Evolutionary conservation across 495 filamentous ascomycete species (phyloP), one percentile per base, ranked within the genome.

Genomic region (Penicillium waksmanii): DNA sequence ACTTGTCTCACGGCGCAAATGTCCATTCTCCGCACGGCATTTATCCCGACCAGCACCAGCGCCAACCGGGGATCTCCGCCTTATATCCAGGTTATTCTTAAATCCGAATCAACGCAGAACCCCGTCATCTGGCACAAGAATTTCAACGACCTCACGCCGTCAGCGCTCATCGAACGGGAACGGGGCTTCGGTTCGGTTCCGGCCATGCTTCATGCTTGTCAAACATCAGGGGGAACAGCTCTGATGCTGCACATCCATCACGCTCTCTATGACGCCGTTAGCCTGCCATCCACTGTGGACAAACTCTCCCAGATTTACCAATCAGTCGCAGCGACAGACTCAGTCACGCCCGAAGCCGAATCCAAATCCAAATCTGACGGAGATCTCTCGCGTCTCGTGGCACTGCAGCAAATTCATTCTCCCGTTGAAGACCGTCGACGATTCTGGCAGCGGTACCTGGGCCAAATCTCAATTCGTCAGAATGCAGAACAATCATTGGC

Each of bases 251-350:
- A 70, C n/a, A 69, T 76, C 17, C 73, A 76, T 52, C 73, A 76
- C 53, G 73, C 72, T 17, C 64, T 76, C 21, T 76, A 76, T 43
- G 73, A 76, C 50, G 73, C 68, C 17, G 57, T 75, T 27, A 68
- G 67, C 53, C 64, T 76, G 15, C 68, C 72, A 15, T 44, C 25
- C 34, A 68, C 75, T 7, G 57, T 74, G 23, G 53, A 70, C 9
- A 33, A 56, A 47, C 60, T 74, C 46, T 53, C 57, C 13, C 23
- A 50, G 5, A 33, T 72, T 11, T 76, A 65, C 58, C 51, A 38
- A 11, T 18, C 33, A 25, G 42, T 42, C 17, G 33, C 49, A 2
- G 31, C 47, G 55, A 27, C 23, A 23, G 23, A 23, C 23, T 23
- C 23, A 23, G 23, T 23, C 3, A 23, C 23, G 23, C 23, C 23